Evolutionary conservation across 2,329 filamentous ascomycete genomes (phyloP).

Genomic region (Amphichorda felina): DNA sequence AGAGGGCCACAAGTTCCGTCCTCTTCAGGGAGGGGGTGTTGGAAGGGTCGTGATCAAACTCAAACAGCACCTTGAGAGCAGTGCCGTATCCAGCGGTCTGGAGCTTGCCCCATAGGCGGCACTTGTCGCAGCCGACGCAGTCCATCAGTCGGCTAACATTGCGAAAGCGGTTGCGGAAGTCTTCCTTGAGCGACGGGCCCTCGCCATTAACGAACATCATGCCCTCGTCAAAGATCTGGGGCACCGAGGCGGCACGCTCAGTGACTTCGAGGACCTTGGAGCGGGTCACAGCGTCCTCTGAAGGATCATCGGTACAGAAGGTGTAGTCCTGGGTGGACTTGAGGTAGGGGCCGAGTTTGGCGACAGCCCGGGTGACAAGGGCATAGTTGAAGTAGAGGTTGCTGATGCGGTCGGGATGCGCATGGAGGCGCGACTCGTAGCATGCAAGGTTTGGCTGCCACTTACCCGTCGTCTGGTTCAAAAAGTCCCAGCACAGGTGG

Average conservation of each 20-base stretch:
- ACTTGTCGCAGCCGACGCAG: conserved; percentile 97
- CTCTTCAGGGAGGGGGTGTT: conserved; percentile 63
- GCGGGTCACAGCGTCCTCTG: conserved; percentile 69
- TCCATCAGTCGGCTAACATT: conserved; percentile 98
- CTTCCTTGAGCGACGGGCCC: conserved; percentile 75
- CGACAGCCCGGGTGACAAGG: conserved; percentile 79
- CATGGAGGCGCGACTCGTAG: conserved; percentile 77
- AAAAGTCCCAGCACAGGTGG: conserved; percentile 89
- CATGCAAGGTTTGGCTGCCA: conserved; percentile 88
- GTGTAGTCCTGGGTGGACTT: conserved; percentile 54
- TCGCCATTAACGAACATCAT: conserved; percentile 83
- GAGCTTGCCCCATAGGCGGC: conserved; percentile 92
- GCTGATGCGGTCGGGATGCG: conserved; percentile 79
- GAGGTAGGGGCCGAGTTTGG: conserved; percentile 77
- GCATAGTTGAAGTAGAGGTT: conserved; percentile 99
- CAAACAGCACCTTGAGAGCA: conserved; percentile 90
- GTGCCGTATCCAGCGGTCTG: conserved; percentile 93
- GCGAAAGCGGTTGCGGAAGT: conserved; percentile 93
- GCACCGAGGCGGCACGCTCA: conserved; percentile 53
- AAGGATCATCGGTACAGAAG: conserved; percentile 79
- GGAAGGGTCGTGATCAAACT: conserved; percentile 63
- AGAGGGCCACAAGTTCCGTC: conserved; percentile 85
- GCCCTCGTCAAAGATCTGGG: conserved; percentile 84
- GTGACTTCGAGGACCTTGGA: conserved; percentile 71
- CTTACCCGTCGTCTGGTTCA: conserved; percentile 87